A percentile compares a stretch with the other conserved stretches of the same genome.
phyloP scores from a whole-genome alignment of 192 early-diverging fungal species.

The Backusella macrospora region DNA sequence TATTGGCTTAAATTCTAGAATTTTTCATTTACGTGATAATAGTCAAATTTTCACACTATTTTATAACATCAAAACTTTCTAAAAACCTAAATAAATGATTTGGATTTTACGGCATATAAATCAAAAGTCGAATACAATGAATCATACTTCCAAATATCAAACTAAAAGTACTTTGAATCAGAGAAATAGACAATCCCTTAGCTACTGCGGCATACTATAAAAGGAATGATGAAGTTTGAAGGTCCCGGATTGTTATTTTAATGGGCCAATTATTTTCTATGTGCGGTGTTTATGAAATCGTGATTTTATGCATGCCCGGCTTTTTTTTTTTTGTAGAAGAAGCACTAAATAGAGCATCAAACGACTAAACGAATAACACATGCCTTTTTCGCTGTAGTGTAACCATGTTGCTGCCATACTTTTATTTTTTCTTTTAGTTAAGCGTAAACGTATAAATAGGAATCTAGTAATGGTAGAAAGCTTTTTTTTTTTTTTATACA shows the following conservation, averaged over 20 bases:
- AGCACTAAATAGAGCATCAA: conserved; percentile 9
- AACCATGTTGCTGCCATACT: not conserved
- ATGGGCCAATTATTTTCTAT: not conserved
- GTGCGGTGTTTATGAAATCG: not conserved
- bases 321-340: too few species aligned
- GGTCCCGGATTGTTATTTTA: not conserved
- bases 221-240: not conserved
- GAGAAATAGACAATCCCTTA: too few species aligned
- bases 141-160: too few species aligned
- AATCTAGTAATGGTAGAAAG: not conserved
- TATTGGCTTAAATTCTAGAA: not conserved
- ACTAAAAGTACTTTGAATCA: too few species aligned
- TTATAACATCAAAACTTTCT: too few species aligned
- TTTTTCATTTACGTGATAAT: not conserved
- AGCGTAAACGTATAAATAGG: conserved; percentile 5
- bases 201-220: not conserved
- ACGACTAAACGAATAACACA: not conserved
- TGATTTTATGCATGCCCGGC: conserved; percentile 1
- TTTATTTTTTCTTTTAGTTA: not conserved
- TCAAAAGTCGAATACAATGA: too few species aligned
- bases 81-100: too few species aligned
- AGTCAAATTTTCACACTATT: too few species aligned
- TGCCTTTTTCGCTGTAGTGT: conserved; percentile 4
- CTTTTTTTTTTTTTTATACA: conserved; percentile 4
- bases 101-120: too few species aligned